Base-by-base conservation (phyloP, 805 yeast species). In the Maudiozyma pseudohumilis region DNA sequence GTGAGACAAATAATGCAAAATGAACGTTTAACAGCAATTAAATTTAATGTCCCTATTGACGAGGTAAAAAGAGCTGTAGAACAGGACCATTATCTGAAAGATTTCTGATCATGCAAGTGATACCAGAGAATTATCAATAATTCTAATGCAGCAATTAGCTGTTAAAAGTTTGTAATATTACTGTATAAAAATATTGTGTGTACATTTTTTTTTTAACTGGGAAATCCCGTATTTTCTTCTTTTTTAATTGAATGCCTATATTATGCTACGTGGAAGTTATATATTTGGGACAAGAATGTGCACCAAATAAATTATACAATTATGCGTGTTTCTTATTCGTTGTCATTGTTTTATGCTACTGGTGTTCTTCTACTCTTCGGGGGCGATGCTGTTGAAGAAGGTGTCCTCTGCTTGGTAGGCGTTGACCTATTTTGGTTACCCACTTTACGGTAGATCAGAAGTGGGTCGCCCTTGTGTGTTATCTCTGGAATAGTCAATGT, bases 381-480 rank as follows among this genome's bases (percentile, higher is more conserved):
- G 8, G 23, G 33, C n/a, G 35, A 23, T 7, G 29, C 9, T 16
- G 35, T 11, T 16, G 28, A 15, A 6, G 29, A 16, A 23, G 31
- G 18, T 16, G 31, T 13, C 10, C n/a, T n/a, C 10, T 17, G n/a
- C 9, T 28, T 28, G 12, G 23, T 19, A 5, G 32, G 15, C n/a
- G n/a, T 31, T 6, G 7, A 13, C 9, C 31, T 30, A 13, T 34
- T 27, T 27, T 20, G 20, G 29, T 41, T 39, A n/a, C 40, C 43
- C 12, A 38, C 28, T 9, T 37, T 29, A 21, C 66, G 66, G 56
- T 84, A 88, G 5, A 88, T 68, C 34, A 88, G 67, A 22, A 89
- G 66, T 2, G 97, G 97, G 56, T 88, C 96, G 12, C 96, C 97
- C n/a, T 76, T 70, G 42, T 77, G 75, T 30, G 69, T 71, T 30